Base-by-base conservation (phyloP, 495 filamentous ascomycete species). In the Neurospora terricola region DNA sequence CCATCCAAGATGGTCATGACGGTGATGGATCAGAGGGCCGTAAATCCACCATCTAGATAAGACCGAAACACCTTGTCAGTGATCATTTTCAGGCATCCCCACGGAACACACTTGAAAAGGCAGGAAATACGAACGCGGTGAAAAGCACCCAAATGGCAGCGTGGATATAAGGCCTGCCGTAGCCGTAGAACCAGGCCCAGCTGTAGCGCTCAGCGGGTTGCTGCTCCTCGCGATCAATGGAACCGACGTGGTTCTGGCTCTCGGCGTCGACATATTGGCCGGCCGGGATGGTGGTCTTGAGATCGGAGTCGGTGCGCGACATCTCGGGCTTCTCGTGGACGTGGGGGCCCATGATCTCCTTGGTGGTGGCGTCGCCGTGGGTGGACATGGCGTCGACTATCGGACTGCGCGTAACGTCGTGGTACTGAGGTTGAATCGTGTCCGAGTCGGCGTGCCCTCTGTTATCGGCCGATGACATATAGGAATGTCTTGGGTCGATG, bases 31-130 rank as follows among this genome's bases (percentile, higher is more conserved):
- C 73, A 94, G 84, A 23, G 97, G 85, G 48, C 91, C 90, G 59
- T 90, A 91, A 72, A 96, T 94, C 93, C 93, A 97, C 94, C 94
- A 97, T 70, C 92, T 94, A 75, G 39, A 38, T 42, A 62, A 30
- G 14, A 62, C 54, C 54, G 21, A 59, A 62, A 62, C 54, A 34
- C 36, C 70, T 71, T 73, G 70, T 75, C 72, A 76, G 54, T 34
- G 54, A 62, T 34, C 14, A 18, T 14, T 62, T 34, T 3, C 59
- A 9, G 12, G 45, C 69, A 69, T 39, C 27, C 12, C 18, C 36
- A 36, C 5, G 23, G 16, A 21, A 21, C 59, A 30, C 45, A 43
- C 68, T 36, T 10, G 68, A 37, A 43, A 42, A 69, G 34, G 38
- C 30, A 37, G 70, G 54, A 54, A 36, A 48, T 36, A 79, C 78